Evolutionary conservation across 345 rosid species (phyloP).

Genomic region (Microthlaspi erraticum): DNA sequence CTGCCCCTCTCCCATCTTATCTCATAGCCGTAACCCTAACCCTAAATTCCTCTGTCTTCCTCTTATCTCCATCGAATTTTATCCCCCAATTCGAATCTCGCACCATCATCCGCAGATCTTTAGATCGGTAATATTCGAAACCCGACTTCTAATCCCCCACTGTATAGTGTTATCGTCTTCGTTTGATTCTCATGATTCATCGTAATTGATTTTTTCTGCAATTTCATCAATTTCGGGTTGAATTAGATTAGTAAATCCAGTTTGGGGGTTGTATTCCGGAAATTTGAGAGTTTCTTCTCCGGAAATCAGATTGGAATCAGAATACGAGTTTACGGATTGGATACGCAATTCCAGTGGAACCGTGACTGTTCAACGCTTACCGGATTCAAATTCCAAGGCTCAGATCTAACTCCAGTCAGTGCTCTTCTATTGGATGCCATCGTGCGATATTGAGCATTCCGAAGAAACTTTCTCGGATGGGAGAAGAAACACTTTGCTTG

Average conservation of each 20-base stretch:
- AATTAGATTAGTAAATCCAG: conserved; percentile 9
- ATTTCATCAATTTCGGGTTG: conserved; percentile 24
- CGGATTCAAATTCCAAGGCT: conserved; percentile 8
- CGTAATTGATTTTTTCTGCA: conserved; percentile 16
- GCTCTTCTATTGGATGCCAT: conserved; percentile 42
- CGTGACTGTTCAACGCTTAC: conserved; percentile 14
- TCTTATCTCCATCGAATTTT: neutral
- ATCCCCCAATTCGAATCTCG: neutral
- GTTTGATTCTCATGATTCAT: conserved; percentile 25
- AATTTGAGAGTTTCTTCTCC: neutral
- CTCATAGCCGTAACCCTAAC: conserved; percentile 58
- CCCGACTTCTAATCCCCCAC: conserved; percentile 25
- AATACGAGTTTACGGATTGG: conserved; percentile 16
- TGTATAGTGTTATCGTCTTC: neutral
- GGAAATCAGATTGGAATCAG: neutral
- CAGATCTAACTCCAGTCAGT: conserved; percentile 36
- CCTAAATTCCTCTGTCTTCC: conserved; percentile 26
- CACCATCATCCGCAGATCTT: conserved; percentile 21
- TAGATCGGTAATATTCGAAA: conserved; percentile 51
- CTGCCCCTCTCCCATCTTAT: conserved; percentile 22
- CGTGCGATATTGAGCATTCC: conserved; percentile 2
- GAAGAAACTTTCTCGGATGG: conserved; percentile 48
- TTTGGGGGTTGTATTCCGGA: neutral
- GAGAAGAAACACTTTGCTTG: conserved; percentile 57
- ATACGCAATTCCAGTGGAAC: conserved; percentile 22